Conservation (phyloP, 306 rosid species). For the Fagus sylvatica region DNA sequence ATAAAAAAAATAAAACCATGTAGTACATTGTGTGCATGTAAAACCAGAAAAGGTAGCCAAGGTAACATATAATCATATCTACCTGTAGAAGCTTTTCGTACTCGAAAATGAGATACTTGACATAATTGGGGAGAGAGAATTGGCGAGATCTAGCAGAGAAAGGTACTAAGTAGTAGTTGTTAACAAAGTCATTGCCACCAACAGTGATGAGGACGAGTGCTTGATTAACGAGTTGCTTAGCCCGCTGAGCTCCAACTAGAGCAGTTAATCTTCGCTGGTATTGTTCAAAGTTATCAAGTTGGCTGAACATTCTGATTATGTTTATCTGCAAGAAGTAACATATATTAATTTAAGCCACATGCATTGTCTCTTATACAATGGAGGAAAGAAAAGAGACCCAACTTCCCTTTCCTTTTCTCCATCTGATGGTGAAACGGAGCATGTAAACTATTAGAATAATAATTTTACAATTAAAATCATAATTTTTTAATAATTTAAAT, state of each 20-base stretch:
- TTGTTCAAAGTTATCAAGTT: conserved; percentile 50
- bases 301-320: conserved; percentile 64
- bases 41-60: neutral
- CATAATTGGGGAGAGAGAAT: conserved; percentile 56
- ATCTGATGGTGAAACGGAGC: no score
- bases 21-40: neutral
- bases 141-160: conserved; percentile 81
- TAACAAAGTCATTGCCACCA: conserved; percentile 90
- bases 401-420: no score
- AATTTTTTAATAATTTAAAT: no score
- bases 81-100: conserved; percentile 57
- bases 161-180: conserved; percentile 77
- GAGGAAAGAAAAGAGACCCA: no score
- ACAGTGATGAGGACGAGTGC: conserved; percentile 64
- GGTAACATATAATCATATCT: neutral
- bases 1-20: no score
- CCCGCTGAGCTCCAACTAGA: conserved; percentile 40
- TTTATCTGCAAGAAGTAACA: conserved; percentile 44
- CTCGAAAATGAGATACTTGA: conserved; percentile 56
- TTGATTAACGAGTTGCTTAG: conserved; percentile 41
- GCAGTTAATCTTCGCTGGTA: conserved; percentile 58
- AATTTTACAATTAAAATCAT: no score
- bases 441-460: no score
- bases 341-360: no score
- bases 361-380: no score